Conservation (phyloP, 768 basidiomycete genomes). For the Leccinum sublutescens region DNA sequence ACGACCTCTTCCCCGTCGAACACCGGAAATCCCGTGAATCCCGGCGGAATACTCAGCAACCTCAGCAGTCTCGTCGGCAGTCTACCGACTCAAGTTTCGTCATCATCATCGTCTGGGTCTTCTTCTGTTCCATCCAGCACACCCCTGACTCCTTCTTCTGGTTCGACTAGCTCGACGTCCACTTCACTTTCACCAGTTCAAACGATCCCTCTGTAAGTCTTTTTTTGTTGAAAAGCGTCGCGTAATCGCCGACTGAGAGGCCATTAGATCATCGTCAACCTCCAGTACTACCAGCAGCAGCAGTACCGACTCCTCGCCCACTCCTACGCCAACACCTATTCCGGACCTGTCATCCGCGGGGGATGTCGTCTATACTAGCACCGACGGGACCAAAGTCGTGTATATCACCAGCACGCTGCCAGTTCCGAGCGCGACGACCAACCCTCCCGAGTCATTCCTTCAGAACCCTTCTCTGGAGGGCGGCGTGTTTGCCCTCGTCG, state of each 20-base stretch:
- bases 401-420: conserved; percentile 34
- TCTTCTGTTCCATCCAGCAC: conserved; percentile 16
- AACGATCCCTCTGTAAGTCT: conserved; percentile 21
- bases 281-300: conserved; percentile 14
- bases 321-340: conserved; percentile 11
- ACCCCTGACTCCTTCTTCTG: conserved; percentile 25
- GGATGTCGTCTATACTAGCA: conserved; percentile 18
- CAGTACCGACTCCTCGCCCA: conserved; percentile 3
- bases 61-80: conserved; percentile 17
- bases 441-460: conserved; percentile 46
- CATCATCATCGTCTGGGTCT: conserved; percentile 18
- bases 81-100: conserved; percentile 4
- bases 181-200: conserved; percentile 7
- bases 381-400: conserved; percentile 28
- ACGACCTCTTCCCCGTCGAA: background rate
- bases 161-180: conserved; percentile 28
- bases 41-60: conserved; percentile 12
- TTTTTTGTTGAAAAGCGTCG: background rate
- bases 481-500: conserved; percentile 53
- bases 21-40: background rate
- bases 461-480: conserved; percentile 65
- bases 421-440: conserved; percentile 21
- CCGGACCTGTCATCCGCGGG: conserved; percentile 20
- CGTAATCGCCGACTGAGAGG: background rate
- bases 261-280: conserved; percentile 11